A percentile compares a stretch with the other conserved stretches of the same genome.
Conservation (phyloP, 2,329 filamentous ascomycete genomes). For the Xylariaceae sp. region DNA sequence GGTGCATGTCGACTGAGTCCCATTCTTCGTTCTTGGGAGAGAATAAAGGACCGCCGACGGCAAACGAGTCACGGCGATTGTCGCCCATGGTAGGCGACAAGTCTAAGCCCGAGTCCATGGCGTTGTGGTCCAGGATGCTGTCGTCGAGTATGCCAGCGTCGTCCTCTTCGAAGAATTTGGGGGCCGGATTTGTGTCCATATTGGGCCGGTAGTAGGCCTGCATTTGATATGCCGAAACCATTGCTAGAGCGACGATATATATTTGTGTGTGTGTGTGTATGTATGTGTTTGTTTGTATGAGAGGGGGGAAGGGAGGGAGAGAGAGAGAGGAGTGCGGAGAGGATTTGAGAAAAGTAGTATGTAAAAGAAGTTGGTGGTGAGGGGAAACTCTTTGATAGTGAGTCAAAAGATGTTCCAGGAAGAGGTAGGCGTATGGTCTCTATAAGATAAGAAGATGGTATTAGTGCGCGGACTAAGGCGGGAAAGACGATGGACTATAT, state of each 20-base stretch:
- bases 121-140: constrained; percentile 53
- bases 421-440: constrained; percentile 20
- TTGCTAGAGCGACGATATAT: constrained; percentile 29
- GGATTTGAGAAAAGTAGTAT: too few relatives aligned
- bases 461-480: constrained; percentile 25
- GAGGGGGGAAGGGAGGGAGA: not conserved
- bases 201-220: constrained; percentile 47
- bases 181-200: constrained; percentile 47
- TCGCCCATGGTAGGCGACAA: constrained; percentile 58
- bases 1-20: constrained; percentile 61
- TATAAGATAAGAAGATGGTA: constrained; percentile 17
- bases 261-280: constrained; percentile 11
- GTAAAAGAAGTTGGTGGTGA: constrained; percentile 3
- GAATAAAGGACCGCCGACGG: constrained; percentile 52
- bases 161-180: constrained; percentile 58
- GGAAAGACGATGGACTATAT: too few relatives aligned
- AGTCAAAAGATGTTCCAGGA: constrained; percentile 5
- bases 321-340: not conserved
- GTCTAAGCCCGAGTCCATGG: constrained; percentile 56
- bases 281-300: not conserved
- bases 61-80: constrained; percentile 60
- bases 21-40: constrained; percentile 61
- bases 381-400: constrained; percentile 14
- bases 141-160: constrained; percentile 57
- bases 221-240: constrained; percentile 49